A percentile compares a stretch with the other conserved stretches of the same genome.
Conservation (phyloP, 805 yeast genomes). For the Huiozyma sinensis region DNA sequence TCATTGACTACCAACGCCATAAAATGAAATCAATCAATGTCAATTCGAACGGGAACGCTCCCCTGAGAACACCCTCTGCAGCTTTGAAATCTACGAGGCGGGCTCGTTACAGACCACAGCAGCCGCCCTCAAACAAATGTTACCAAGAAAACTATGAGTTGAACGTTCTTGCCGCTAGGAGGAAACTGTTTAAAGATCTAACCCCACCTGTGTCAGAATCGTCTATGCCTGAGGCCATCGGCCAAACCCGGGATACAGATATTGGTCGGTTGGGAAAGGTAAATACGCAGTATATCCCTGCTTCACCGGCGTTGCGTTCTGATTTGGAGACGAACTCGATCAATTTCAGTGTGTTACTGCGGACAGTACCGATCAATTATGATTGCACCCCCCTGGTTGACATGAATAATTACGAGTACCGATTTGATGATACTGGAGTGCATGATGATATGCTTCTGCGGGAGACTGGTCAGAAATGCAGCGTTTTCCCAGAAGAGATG, state of each 20-base stretch:
- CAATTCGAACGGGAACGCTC: too few relatives aligned
- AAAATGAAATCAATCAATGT: too few relatives aligned
- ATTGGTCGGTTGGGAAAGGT: not conserved
- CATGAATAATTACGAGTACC: slow-evolving; percentile 13
- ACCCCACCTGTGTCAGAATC: not conserved
- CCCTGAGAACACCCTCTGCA: too few relatives aligned
- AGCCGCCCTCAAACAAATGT: too few relatives aligned
- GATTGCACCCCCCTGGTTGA: slow-evolving; percentile 17
- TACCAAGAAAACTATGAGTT: too few relatives aligned
- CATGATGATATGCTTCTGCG: slow-evolving; percentile 11
- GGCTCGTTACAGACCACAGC: too few relatives aligned
- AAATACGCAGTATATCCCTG: slow-evolving; percentile 3
- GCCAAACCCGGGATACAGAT: not conserved
- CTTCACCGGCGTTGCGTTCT: not conserved
- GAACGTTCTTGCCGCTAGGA: too few relatives aligned
- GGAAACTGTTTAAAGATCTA: too few relatives aligned
- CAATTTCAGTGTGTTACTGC: too few relatives aligned
- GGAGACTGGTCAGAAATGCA: slow-evolving; percentile 7
- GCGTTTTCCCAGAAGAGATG: slow-evolving; percentile 17
- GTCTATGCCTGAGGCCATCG: not conserved
- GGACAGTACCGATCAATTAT: not conserved
- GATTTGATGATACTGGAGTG: slow-evolving; percentile 15
- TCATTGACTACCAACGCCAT: too few relatives aligned
- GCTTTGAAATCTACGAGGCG: too few relatives aligned
- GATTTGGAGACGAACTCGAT: too few relatives aligned